Conservation (phyloP, 1,139 yeast genomes). For the Geotrichum carabidarum region DNA sequence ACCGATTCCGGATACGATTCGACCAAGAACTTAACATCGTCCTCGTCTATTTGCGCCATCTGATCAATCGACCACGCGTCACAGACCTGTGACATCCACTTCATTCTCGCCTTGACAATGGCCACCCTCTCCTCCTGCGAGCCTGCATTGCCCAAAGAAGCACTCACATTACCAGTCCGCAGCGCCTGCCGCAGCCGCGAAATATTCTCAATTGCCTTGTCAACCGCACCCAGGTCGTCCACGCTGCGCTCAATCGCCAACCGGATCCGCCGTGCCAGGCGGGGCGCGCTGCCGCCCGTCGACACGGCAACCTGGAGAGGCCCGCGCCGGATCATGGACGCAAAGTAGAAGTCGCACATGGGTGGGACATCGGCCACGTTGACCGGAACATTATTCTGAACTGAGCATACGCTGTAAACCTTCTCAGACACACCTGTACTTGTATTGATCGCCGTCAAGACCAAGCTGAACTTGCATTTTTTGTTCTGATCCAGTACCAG, state of each 20-base stretch:
- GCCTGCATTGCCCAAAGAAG: constrained; percentile 40
- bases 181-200: constrained; percentile 54
- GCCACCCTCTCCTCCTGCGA: constrained; percentile 39
- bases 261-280: constrained; percentile 63
- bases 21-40: constrained; percentile 29
- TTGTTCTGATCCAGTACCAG: constrained; percentile 24
- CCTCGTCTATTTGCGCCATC: constrained; percentile 46
- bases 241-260: constrained; percentile 48
- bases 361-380: constrained; percentile 84
- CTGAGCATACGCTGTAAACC: constrained; percentile 55
- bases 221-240: constrained; percentile 34
- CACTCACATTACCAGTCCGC: constrained; percentile 33
- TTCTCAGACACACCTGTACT: constrained; percentile 50
- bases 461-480: constrained; percentile 49
- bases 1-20: constrained; percentile 26
- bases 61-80: constrained; percentile 55
- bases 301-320: constrained; percentile 76
- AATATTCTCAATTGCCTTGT: constrained; percentile 57
- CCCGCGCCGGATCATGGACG: constrained; percentile 73
- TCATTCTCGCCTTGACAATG: constrained; percentile 61
- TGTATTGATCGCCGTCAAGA: constrained; percentile 73
- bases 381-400: constrained; percentile 51
- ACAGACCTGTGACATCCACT: constrained; percentile 63
- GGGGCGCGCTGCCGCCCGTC: constrained; percentile 78
- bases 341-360: constrained; percentile 80